These are phyloP conservation scores for Kluyveromyces sp. DNA, from an alignment of 1,139 yeast genomes.

Conservation along the genomic window DNA sequence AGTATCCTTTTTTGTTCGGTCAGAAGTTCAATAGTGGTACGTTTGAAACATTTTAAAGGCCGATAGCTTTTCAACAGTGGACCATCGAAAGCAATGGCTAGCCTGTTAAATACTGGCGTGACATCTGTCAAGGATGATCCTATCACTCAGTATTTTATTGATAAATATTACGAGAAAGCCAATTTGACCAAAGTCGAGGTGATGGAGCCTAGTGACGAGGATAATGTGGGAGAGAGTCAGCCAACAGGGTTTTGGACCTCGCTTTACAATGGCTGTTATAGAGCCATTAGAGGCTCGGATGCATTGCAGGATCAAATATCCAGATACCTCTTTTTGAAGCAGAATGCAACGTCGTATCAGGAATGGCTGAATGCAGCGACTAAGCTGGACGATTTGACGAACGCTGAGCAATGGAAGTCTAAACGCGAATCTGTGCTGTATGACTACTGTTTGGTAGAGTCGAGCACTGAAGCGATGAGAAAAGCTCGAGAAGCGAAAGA, in stretches of 20 bases:
- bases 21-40: no score
- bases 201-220: background rate
- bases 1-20: no score
- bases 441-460: conserved; percentile 57
- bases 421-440: conserved; percentile 56
- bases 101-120: background rate
- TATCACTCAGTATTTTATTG: conserved; percentile 12
- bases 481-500: conserved; percentile 54
- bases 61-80: background rate
- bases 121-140: conserved; percentile 7
- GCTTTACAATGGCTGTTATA: background rate
- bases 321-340: conserved; percentile 43
- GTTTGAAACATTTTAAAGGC: background rate
- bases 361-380: conserved; percentile 65
- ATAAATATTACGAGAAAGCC: conserved; percentile 10
- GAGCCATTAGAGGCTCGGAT: conserved; percentile 3
- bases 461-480: conserved; percentile 51
- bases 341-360: conserved; percentile 54
- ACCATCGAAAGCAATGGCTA: background rate
- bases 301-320: conserved; percentile 17
- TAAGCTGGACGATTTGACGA: conserved; percentile 55
- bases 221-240: background rate
- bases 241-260: background rate
- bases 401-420: conserved; percentile 61
- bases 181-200: background rate